These are phyloP conservation scores for Sphagnum tenellum DNA, from an alignment of 225 moss, liverwort and hornwort species.

Conservation along the genomic window DNA sequence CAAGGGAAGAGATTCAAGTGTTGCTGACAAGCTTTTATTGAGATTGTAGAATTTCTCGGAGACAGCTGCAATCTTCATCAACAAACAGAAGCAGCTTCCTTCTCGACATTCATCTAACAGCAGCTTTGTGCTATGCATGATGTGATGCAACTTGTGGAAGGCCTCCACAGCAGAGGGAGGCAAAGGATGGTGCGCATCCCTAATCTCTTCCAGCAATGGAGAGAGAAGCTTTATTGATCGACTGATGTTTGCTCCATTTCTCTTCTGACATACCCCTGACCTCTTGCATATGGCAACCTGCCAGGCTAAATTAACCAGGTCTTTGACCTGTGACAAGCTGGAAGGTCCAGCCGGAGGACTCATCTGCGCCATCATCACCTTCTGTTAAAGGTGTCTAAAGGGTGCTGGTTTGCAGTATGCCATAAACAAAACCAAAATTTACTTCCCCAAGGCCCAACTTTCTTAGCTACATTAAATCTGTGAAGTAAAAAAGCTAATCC, in stretches of 20 bases:
- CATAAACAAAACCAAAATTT: conserved; percentile 10
- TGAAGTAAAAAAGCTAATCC: too few species aligned
- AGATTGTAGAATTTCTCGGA: conserved; percentile 30
- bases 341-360: conserved; percentile 30
- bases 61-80: conserved; percentile 19
- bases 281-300: conserved; percentile 42
- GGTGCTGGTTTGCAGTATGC: conserved; percentile 12
- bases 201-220: conserved; percentile 56
- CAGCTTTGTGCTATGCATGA: conserved; percentile 42
- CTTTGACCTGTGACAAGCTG: conserved; percentile 21
- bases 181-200: conserved; percentile 44
- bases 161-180: conserved; percentile 64
- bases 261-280: conserved; percentile 38
- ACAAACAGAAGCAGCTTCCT: conserved; percentile 28
- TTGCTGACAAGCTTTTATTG: conserved; percentile 19
- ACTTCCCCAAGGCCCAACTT: not conserved
- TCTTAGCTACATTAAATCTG: not conserved
- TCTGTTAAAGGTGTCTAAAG: not conserved
- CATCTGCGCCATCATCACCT: conserved; percentile 37
- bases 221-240: conserved; percentile 57
- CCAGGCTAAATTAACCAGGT: conserved; percentile 27
- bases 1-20: conserved; percentile 38
- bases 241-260: conserved; percentile 43
- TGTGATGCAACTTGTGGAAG: conserved; percentile 43
- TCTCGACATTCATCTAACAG: conserved; percentile 35